A percentile compares a stretch with the other conserved stretches of the same genome.
Conservation (phyloP, 352 stramenopile species). For the Globisporangium takayamanum region DNA sequence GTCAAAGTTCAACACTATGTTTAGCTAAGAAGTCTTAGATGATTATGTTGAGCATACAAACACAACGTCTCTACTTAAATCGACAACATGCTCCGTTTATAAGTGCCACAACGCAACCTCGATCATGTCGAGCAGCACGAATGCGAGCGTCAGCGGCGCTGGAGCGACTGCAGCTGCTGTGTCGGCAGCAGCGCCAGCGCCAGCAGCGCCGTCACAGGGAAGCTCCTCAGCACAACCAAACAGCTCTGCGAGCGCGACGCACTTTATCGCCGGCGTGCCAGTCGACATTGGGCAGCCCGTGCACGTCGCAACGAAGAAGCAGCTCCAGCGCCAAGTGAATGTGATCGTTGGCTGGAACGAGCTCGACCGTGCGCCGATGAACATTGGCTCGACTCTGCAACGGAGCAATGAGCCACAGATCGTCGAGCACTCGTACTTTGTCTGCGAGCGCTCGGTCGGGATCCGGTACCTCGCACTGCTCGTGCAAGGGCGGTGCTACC, state of each 20-base stretch:
- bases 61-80: no score
- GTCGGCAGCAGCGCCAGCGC: not conserved
- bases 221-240: not conserved
- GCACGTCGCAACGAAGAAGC: slow-evolving; percentile 68
- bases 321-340: slow-evolving; percentile 80
- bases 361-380: slow-evolving; percentile 64
- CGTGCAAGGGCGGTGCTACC: slow-evolving; percentile 73
- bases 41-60: no score
- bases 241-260: slow-evolving; percentile 11
- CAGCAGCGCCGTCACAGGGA: not conserved
- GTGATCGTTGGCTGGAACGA: slow-evolving; percentile 76
- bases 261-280: slow-evolving; percentile 41
- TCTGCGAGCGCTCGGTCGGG: slow-evolving; percentile 74
- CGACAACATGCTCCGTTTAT: no score
- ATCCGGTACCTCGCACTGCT: slow-evolving; percentile 74
- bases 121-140: not conserved
- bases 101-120: no score
- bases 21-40: no score
- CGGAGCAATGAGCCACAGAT: slow-evolving; percentile 71
- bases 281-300: slow-evolving; percentile 61
- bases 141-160: not conserved
- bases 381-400: slow-evolving; percentile 62
- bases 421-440: slow-evolving; percentile 79
- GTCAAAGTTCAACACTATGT: no score
- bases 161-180: not conserved